phyloP scores from a whole-genome alignment of 2,329 filamentous ascomycete species.

The Colletotrichum euphorbiae region DNA sequence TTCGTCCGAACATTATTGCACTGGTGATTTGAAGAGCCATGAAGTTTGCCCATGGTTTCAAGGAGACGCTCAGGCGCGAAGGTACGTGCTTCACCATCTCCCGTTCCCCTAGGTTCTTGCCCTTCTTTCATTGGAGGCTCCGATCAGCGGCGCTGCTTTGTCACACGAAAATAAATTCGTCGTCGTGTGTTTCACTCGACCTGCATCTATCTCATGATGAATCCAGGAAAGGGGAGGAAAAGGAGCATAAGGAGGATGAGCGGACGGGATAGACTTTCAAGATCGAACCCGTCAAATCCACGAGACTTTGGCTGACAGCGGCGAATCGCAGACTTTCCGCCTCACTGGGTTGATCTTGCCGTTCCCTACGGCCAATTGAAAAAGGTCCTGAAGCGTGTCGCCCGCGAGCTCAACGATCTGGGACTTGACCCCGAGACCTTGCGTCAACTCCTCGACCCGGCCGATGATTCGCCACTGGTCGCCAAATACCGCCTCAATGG shows the following conservation, averaged over 20 bases:
- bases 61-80: slow-evolving; percentile 74
- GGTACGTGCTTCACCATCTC: slow-evolving; percentile 46
- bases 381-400: slow-evolving; percentile 87
- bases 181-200: too few species aligned
- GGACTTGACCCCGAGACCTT: slow-evolving; percentile 80
- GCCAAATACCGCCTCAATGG: slow-evolving; percentile 69
- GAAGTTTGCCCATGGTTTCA: slow-evolving; percentile 89
- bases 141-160: neutral
- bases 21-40: slow-evolving; percentile 57
- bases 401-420: slow-evolving; percentile 74
- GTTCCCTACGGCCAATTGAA: slow-evolving; percentile 89
- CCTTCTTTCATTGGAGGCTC: too few species aligned
- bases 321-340: slow-evolving; percentile 71
- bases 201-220: neutral
- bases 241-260: too few species aligned
- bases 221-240: neutral
- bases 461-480: slow-evolving; percentile 58
- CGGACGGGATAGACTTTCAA: too few species aligned
- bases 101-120: too few species aligned
- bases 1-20: slow-evolving; percentile 9
- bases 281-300: too few species aligned
- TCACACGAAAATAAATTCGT: neutral
- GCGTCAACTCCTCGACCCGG: slow-evolving; percentile 69
- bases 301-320: neutral
- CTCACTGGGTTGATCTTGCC: slow-evolving; percentile 77